Percentiles rank a stretch among this genome's conserved stretches.
These are phyloP conservation scores for Clavariopsis aquatica DNA, from an alignment of 495 filamentous ascomycete genomes.

Conservation along the genomic window DNA sequence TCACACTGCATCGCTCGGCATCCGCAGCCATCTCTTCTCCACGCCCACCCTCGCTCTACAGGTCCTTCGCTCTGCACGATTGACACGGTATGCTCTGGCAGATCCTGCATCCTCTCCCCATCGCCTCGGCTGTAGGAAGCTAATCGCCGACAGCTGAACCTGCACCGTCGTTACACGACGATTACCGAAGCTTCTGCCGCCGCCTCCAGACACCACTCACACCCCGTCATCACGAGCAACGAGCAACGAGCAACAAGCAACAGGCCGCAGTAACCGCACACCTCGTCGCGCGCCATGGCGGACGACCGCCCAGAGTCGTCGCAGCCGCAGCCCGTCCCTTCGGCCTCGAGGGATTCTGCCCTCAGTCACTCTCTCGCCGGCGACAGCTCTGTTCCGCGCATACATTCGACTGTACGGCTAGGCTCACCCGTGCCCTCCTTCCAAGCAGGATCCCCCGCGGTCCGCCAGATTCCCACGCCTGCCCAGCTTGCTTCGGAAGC, in stretches of 20 bases:
- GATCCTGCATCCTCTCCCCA: neutral
- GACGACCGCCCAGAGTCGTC: constrained; percentile 28
- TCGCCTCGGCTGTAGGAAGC: neutral
- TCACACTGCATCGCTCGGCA: neutral
- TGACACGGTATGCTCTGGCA: neutral
- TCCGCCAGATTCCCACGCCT: constrained; percentile 40
- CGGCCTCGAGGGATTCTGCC: constrained; percentile 26
- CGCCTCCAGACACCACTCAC: neutral
- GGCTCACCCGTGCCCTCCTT: constrained; percentile 41
- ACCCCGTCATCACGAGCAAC: too few relatives aligned
- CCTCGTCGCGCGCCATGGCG: constrained; percentile 19
- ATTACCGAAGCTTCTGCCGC: constrained; percentile 20
- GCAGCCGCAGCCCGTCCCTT: constrained; percentile 24
- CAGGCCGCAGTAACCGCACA: neutral
- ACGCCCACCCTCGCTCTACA: neutral
- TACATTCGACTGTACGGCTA: constrained; percentile 37
- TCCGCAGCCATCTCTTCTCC: neutral
- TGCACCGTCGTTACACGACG: constrained; percentile 18
- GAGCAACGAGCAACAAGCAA: too few relatives aligned
- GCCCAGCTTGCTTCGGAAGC: constrained; percentile 36
- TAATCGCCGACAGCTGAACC: neutral
- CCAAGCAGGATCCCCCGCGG: constrained; percentile 20
- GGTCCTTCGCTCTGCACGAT: neutral
- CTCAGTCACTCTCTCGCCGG: constrained; percentile 19
- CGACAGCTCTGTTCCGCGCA: constrained; percentile 34